Base-by-base conservation (phyloP, 441 rosid species). In the Raphanus hybrid region DNA sequence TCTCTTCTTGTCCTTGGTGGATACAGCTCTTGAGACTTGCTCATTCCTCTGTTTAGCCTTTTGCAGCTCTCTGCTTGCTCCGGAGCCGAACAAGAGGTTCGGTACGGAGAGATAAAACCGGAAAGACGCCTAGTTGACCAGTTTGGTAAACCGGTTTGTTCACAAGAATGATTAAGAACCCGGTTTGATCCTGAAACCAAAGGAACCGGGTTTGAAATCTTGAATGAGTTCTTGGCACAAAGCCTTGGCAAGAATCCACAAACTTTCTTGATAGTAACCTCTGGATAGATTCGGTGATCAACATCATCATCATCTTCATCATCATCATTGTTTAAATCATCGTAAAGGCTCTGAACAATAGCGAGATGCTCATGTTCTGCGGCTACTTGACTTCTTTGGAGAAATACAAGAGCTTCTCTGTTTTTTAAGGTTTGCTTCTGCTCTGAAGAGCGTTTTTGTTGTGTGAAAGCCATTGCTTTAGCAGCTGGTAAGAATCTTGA, bases 401-500 rank as follows among this genome's bases (percentile, higher is more conserved):
- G 74, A 54, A 4, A 35, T 4, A 67, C 77, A 52, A 73, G 72
- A 67, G 60, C 59, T 73, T 78, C 78, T 67, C 32, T 73, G 74
- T 3, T 78, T 4, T 8, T 70, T 52, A 29, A 1, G 35, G 6
- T 52, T 68, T 27, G 78, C 71, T 91, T 90, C 83, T 81, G 91
- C 84, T 85, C 88, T 76, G 90, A 81, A 70, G 94, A 82, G 82
- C 88, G 84, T 67, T 78, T 78, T 27, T 62, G 50, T 67, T 84
- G 82, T 75, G 84, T 84, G 74, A 86, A 74, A 69, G 98, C 84
- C 99, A 92, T 89, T 59, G 99, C 99, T 91, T 87, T 89, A 58
- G 99, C 96, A 37, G 99, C 99, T n/a, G 99, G 98, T 78, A 92
- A 87, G 90, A 95, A 95, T 41, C 99, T 94, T 8, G 84, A 86